Conservation (phyloP, 352 stramenopile species). For the Peronosclerospora sorghi region DNA sequence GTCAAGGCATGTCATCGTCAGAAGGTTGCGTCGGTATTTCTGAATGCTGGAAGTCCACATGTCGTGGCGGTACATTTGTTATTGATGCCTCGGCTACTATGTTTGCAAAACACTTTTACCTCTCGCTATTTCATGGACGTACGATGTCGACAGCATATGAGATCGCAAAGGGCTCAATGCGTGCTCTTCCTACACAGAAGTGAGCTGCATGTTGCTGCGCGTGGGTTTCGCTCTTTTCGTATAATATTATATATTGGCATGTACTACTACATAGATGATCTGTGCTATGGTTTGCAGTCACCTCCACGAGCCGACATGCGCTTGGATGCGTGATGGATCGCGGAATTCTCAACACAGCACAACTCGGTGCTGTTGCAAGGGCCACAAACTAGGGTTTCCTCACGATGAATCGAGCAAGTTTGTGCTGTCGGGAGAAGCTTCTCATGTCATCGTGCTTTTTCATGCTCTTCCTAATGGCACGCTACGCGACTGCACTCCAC, state of each 20-base stretch:
- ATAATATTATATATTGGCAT: background rate
- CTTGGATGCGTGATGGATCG: slow-evolving; percentile 53
- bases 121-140: slow-evolving; percentile 65
- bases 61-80: slow-evolving; percentile 82
- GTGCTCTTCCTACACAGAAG: slow-evolving; percentile 46
- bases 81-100: slow-evolving; percentile 65
- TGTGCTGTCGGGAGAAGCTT: slow-evolving; percentile 35
- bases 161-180: slow-evolving; percentile 64
- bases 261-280: too few relatives aligned
- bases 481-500: slow-evolving; percentile 50
- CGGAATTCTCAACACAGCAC: slow-evolving; percentile 56
- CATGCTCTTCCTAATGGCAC: slow-evolving; percentile 47
- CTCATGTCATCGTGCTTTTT: slow-evolving; percentile 67
- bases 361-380: slow-evolving; percentile 69
- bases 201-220: slow-evolving; percentile 66
- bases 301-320: slow-evolving; percentile 57
- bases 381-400: slow-evolving; percentile 44
- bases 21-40: slow-evolving; percentile 78
- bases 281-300: slow-evolving; percentile 24
- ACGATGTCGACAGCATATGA: slow-evolving; percentile 64
- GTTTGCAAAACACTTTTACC: slow-evolving; percentile 80
- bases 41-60: slow-evolving; percentile 83
- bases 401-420: slow-evolving; percentile 83
- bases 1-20: slow-evolving; percentile 83
- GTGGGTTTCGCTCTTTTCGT: slow-evolving; percentile 31